Base-by-base conservation (phyloP, 139 green algal genomes). In the Chlorella sorokiniana region DNA sequence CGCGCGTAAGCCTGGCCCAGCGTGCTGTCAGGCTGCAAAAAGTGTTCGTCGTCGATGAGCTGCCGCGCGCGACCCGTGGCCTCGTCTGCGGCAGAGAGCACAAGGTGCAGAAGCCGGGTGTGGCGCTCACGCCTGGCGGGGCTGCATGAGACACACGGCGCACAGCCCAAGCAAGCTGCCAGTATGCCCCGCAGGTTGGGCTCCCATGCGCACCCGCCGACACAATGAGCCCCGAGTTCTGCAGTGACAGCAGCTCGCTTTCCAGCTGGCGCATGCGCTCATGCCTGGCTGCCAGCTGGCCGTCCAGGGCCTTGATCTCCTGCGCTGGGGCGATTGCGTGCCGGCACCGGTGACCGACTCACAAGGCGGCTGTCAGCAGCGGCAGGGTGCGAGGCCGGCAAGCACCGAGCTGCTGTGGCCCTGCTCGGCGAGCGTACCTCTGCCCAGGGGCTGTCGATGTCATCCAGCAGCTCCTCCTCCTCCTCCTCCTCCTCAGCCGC, bases 231-330 rank as follows among this genome's bases (percentile, higher is more conserved):
- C 40, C 44, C 10, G 73, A 79, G 52, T 68, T 41, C 37, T 79
- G 73, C 73, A 81, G 75, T 4, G 75, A 62, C 25, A 40, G 63
- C 56, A 89, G 68, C 64, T 75, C 69, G 16, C 56, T 65, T 45
- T 82, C 68, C 74, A 86, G 42, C 42, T 76, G 79, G n/a, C 84
- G 79, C 42, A 83, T 42, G 37, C 67, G 41, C 11, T 81, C 67
- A 75, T 91, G 84, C 41, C 75, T 77, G 14, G 64, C 77, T 4
- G 81, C 83, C 78, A 94, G 45, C 64, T 54, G 33, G 7, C 20
- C 45, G 64, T 88, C 84, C 45, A 88, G 44, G 16, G 41, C n/a
- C 64, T 69, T 70, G 37, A 88, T 88, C 20, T 88, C 70, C 69
- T 71, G 67, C 67, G 7, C 11, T 68, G 22, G 33, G 61, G 4